Evolutionary conservation across 257 asterid species (phyloP).

Genomic region (Solanum gracilifrons): DNA sequence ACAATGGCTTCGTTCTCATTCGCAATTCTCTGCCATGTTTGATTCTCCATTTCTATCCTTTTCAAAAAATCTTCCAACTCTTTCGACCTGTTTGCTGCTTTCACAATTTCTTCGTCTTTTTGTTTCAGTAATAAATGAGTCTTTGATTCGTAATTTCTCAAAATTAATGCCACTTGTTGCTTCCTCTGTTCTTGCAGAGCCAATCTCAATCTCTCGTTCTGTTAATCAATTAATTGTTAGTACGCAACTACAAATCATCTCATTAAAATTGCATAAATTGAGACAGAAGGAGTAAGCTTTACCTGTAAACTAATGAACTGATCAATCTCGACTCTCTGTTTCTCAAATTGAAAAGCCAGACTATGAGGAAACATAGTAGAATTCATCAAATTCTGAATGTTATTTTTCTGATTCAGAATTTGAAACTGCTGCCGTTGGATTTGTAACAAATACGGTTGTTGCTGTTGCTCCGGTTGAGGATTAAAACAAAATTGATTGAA

Average conservation of each 20-base stretch:
- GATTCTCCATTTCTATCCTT: conserved; percentile 38
- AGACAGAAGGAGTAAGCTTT: background rate
- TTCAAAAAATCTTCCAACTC: conserved; percentile 35
- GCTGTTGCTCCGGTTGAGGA: background rate
- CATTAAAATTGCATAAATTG: background rate
- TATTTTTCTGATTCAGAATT: conserved; percentile 7
- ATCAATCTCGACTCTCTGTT: conserved; percentile 42
- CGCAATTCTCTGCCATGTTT: conserved; percentile 49
- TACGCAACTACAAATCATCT: background rate
- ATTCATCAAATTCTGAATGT: background rate
- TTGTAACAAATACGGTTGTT: background rate
- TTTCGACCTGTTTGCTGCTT: conserved; percentile 19
- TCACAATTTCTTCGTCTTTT: conserved; percentile 46
- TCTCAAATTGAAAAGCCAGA: conserved; percentile 20
- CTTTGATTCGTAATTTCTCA: conserved; percentile 41
- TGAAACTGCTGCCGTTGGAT: conserved; percentile 22
- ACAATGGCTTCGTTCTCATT: conserved; percentile 39
- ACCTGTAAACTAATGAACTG: conserved; percentile 49
- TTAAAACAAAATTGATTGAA: conserved; percentile 11
- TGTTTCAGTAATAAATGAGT: conserved; percentile 17
- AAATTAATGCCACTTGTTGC: conserved; percentile 16
- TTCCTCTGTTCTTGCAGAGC: conserved; percentile 43
- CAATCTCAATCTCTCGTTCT: conserved; percentile 55
- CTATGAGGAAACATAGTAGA: conserved; percentile 6
- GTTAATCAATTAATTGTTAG: background rate